Percentiles rank a stretch among this genome's conserved stretches.
Evolutionary conservation across 495 filamentous ascomycete genomes (phyloP).

Genomic region (Tuber calosporum): DNA sequence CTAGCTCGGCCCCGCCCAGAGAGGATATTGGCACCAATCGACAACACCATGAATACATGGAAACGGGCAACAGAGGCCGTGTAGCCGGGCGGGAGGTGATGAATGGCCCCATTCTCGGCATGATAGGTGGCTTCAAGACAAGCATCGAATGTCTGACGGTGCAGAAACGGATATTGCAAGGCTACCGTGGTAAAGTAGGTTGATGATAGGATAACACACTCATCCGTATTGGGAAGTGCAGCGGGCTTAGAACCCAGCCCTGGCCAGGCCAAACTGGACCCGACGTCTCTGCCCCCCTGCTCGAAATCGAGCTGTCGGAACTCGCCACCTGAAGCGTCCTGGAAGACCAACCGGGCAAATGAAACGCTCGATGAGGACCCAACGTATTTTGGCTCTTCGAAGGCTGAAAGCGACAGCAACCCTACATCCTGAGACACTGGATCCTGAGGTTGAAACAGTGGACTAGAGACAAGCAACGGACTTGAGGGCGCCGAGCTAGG

Average conservation of each 20-base stretch:
- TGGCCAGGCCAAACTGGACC: conserved; percentile 19
- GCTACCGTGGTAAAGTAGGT: conserved; percentile 37
- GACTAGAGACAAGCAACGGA: conserved; percentile 29
- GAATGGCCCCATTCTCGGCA: conserved; percentile 9
- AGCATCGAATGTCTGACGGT: conserved; percentile 36
- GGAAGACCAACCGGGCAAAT: conserved; percentile 36
- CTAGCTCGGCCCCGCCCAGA: conserved; percentile 17
- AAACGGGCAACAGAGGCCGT: conserved; percentile 35
- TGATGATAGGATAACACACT: conserved; percentile 26
- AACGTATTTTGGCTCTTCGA: conserved; percentile 39
- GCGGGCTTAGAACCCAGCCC: conserved; percentile 25
- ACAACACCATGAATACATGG: conserved; percentile 40
- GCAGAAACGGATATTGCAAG: conserved; percentile 40
- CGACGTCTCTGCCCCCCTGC: conserved; percentile 14
- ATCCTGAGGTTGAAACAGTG: conserved; percentile 23
- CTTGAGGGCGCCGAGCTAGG: conserved; percentile 38
- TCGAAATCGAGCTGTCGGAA: conserved; percentile 17
- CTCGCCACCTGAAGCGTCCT: conserved; percentile 22
- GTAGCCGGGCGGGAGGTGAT: conserved; percentile 32
- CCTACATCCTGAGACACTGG: conserved; percentile 33
- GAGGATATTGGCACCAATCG: conserved; percentile 36
- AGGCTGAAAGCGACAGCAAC: conserved; percentile 32
- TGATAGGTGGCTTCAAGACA: conserved; percentile 34
- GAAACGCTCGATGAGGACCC: conserved; percentile 37
- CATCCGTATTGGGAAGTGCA: conserved; percentile 28